These are phyloP conservation scores for Rhododendron mucronatum DNA, from an alignment of 148 eudicot species.

Conservation along the genomic window DNA sequence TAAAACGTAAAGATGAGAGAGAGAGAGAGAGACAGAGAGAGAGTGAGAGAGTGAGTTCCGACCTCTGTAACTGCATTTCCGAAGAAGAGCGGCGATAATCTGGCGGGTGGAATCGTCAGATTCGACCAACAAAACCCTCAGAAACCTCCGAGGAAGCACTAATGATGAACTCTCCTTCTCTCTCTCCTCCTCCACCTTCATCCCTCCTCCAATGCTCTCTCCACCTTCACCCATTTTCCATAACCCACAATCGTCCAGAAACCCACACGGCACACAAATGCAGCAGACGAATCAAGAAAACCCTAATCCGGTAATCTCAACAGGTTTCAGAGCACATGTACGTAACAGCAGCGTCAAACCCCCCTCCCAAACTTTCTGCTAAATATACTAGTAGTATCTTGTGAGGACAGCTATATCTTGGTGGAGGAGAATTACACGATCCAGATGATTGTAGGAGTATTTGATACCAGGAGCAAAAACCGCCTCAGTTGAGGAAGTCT, in stretches of 20 bases:
- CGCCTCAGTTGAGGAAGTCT: neutral
- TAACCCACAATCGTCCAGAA: neutral
- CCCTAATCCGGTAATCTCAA: neutral
- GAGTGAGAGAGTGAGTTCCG: neutral
- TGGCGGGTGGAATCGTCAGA: conserved; percentile 87
- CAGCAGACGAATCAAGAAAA: neutral
- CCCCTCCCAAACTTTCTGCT: neutral
- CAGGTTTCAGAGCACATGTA: neutral
- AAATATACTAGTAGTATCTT: neutral
- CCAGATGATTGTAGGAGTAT: neutral
- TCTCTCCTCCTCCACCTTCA: conserved; percentile 34
- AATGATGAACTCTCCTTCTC: conserved; percentile 17
- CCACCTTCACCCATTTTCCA: conserved; percentile 46
- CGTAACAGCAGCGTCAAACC: neutral
- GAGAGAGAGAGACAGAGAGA: neutral
- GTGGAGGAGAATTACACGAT: neutral
- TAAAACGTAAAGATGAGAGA: neutral
- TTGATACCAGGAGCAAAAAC: neutral
- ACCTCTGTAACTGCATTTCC: conserved; percentile 83
- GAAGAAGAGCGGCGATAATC: conserved; percentile 77
- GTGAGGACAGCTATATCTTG: neutral
- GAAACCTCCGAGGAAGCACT: conserved; percentile 44
- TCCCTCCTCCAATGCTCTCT: conserved; percentile 26
- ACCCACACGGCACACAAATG: neutral
- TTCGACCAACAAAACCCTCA: conserved; percentile 77